Percentiles rank a stretch among this genome's conserved stretches.
phyloP scores from a whole-genome alignment of 495 filamentous ascomycete genomes.

The Cetradonia linearis region DNA sequence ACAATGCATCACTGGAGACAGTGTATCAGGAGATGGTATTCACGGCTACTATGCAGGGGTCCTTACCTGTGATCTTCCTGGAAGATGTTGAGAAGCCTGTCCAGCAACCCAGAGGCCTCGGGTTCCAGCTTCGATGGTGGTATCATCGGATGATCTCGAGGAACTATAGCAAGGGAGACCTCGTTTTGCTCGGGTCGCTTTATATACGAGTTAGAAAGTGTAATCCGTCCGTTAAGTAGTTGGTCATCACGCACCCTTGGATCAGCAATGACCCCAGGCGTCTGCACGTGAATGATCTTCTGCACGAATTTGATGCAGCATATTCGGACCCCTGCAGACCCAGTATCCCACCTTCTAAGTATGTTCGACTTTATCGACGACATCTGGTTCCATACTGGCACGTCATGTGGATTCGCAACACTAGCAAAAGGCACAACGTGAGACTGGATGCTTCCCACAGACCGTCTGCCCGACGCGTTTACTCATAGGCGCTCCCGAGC shows the following conservation, averaged over 20 bases:
- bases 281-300: conserved; percentile 84
- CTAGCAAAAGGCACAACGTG: conserved; percentile 40
- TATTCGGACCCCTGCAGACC: conserved; percentile 63
- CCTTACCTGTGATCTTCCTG: conserved; percentile 74
- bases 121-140: conserved; percentile 75
- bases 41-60: conserved; percentile 4
- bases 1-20: conserved; percentile 61
- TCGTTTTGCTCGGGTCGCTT: conserved; percentile 79
- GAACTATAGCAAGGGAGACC: conserved; percentile 75
- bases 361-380: conserved; percentile 80
- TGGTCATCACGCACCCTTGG: conserved; percentile 55
- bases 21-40: conserved; percentile 19
- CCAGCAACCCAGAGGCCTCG: conserved; percentile 78
- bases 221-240: conserved; percentile 7
- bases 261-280: conserved; percentile 69
- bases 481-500: conserved; percentile 6
- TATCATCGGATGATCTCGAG: conserved; percentile 67
- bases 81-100: conserved; percentile 76
- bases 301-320: conserved; percentile 97
- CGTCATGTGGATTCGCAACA: conserved; percentile 71
- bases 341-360: conserved; percentile 76
- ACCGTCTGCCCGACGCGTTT: neutral
- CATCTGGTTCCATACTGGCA: conserved; percentile 78
- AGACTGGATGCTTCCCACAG: conserved; percentile 20
- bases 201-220: conserved; percentile 26